Base-by-base conservation (phyloP, 306 rosid species). In the Astragalus glycyphyllos region DNA sequence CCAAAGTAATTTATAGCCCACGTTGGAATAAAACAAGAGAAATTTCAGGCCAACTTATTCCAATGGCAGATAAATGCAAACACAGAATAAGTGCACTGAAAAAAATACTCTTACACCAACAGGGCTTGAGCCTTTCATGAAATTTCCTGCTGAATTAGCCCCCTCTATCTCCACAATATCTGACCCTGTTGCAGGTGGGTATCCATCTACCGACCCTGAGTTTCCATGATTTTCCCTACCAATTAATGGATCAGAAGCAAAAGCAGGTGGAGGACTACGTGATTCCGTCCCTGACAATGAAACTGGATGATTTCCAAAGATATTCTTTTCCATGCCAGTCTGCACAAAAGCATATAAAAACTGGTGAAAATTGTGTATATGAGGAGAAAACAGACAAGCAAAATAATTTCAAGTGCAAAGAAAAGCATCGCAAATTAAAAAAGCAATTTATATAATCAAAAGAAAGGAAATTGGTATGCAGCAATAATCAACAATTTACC, bases 291-390 rank as follows among this genome's bases (percentile, higher is more conserved):
- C 74, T 17, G 90, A 75, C 75, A 88, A 78, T 41, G 89, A 85
- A 77, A 91, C 89, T 49, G 96, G 96, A 84, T 90, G 92, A 81
- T 82, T 95, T 74, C 99, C 99, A 81, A 91, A 87, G 84, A 95
- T 67, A 80, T 86, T 91, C 85, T 87, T 95, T 77, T 95, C 99
- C 86, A 87, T 79, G 55, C 99, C 97, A 58, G 96, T 87, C 99
- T 95, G 93, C 88, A 77, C 55, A 75, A 73, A 70, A 75, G 60
- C 61, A 77, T 54, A 61, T 56, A 38, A 45, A 45, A 72, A 44
- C 71, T 13, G 69, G 20, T 74, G 64, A 40, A 74, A 63, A 59
- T 3, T 35, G 37, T 10, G 16, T 65, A 35, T 58, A 23, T 14
- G 15, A 65, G 8, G 61, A 69, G 29, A 63, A 65, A 46, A 63